Percentiles rank a stretch among this genome's conserved stretches.
Conservation (phyloP, 129 eudicot species). For the Cynara cardunculus region DNA sequence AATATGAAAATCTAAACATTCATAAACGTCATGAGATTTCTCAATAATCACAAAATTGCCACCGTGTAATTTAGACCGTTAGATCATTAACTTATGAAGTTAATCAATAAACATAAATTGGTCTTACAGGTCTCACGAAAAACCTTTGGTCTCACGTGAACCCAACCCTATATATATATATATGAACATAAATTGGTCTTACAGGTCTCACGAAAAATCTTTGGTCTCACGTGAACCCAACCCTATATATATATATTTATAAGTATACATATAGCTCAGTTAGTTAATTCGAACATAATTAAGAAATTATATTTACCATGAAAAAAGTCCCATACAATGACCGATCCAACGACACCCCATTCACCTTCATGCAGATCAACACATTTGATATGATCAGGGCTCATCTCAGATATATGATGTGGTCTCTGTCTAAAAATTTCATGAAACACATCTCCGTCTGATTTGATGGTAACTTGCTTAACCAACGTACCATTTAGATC, state of each 20-base stretch:
- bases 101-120: too few relatives aligned
- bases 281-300: not conserved
- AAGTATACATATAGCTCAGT: not conserved
- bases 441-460: conserved; percentile 37
- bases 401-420: conserved; percentile 28
- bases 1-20: too few relatives aligned
- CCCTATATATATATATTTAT: not conserved
- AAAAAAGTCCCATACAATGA: conserved; percentile 3
- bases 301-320: not conserved
- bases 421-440: conserved; percentile 37
- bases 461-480: conserved; percentile 32
- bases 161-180: too few relatives aligned
- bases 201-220: too few relatives aligned
- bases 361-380: conserved; percentile 43
- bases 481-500: conserved; percentile 12
- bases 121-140: too few relatives aligned
- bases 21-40: too few relatives aligned
- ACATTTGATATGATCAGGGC: conserved; percentile 25
- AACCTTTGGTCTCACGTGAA: too few relatives aligned
- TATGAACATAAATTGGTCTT: too few relatives aligned
- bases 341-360: conserved; percentile 34
- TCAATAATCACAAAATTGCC: too few relatives aligned
- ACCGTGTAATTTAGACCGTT: too few relatives aligned
- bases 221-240: too few relatives aligned
- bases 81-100: too few relatives aligned